A percentile compares a stretch with the other conserved stretches of the same genome.
phyloP scores from a whole-genome alignment of 768 basidiomycete genomes.

The Hydnomerulius pinastri region DNA sequence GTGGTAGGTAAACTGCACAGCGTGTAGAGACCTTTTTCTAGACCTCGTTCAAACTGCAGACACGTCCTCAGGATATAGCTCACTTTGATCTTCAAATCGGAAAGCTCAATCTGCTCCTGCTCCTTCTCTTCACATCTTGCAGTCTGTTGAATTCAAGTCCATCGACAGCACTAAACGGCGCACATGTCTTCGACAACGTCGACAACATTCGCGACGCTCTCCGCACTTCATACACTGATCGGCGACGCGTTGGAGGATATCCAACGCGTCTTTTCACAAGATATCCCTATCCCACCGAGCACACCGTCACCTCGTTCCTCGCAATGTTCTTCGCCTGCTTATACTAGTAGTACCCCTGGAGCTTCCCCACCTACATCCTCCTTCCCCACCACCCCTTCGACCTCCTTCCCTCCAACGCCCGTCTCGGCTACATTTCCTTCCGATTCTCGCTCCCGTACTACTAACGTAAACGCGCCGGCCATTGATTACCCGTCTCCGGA shows the following conservation, averaged over 20 bases:
- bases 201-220: conserved; percentile 67
- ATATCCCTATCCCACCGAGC: neutral
- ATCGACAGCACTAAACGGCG: neutral
- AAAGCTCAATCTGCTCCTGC: neutral
- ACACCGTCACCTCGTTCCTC: conserved; percentile 16
- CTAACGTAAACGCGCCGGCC: neutral
- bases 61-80: neutral
- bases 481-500: conserved; percentile 62
- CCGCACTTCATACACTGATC: conserved; percentile 64
- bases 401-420: conserved; percentile 29
- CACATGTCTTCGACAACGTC: conserved; percentile 37
- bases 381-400: conserved; percentile 23
- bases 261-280: conserved; percentile 52
- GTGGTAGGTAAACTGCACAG: neutral
- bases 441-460: conserved; percentile 2
- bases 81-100: conserved; percentile 4
- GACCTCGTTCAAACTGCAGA: conserved; percentile 16
- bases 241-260: conserved; percentile 71
- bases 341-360: conserved; percentile 30
- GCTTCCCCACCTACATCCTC: conserved; percentile 30
- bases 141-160: neutral
- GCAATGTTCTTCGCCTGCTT: conserved; percentile 17
- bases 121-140: conserved; percentile 3
- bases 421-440: conserved; percentile 32
- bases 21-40: neutral